Evolutionary conservation across 768 basidiomycete genomes (phyloP), one percentile per base, ranked within the genome.

Genomic region (Scleroderma citrinum): DNA sequence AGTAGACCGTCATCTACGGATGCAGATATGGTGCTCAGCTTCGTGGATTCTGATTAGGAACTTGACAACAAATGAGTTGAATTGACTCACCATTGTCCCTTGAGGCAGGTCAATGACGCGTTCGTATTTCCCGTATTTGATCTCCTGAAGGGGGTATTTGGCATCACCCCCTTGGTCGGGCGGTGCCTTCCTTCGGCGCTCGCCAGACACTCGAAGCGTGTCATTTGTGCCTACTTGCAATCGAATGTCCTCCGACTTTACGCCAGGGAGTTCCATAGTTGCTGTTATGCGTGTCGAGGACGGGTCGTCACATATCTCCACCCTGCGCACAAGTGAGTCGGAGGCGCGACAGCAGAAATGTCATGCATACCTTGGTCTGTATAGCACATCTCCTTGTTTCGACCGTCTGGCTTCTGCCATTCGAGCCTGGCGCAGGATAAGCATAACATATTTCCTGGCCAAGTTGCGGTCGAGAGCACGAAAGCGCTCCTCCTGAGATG

Each of bases 231-330:
- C 66, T 0, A 74, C 54, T 24, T 64, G 62, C 5, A 74, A 63
- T 11, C 51, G 57, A 4, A 74, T 52, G 13, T 72, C 64, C 19
- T 69, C 63, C 17, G 61, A 57, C 24, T 63, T 64, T 47, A 74
- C 56, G 17, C 72, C 72, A 16, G 72, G 72, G 16, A 74, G 61
- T 47, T 74, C 72, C 8, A 74, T 59, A 1, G 58, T 56, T 7
- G 73, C 71, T 16, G 59, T 62, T 37, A 71, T 58, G 41, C 60
- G 57, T 4, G 65, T 60, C 13, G 57, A 62, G 1, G 57, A 51
- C 1, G 67, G 62, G 36, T 71, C 67, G 52, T 74, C 70, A 46
- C 59, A 73, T 21, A 74, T 24, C 46, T 74, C 72, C 48, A 72
- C 64, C 38, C 72, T 74, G 48, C 26, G 21, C 44, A 30, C 21